Evolutionary conservation across 371 early-diverging fungal species (phyloP), one percentile per base, ranked within the genome.

Genomic region (Zychaea mexicana): DNA sequence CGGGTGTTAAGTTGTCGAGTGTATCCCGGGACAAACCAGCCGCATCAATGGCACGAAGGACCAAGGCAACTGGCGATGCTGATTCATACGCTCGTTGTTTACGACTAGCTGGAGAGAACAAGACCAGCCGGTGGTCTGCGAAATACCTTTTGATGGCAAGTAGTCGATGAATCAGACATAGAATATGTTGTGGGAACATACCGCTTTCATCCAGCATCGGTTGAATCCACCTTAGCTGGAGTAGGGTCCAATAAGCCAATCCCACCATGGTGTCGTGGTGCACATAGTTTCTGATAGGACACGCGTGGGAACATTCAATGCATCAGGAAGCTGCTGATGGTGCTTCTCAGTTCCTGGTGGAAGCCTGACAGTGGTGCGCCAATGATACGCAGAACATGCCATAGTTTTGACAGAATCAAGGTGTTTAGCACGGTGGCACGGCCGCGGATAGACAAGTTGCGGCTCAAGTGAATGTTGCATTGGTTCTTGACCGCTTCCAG

Each of bases 361-460:
- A 22, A 66, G 33, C n/a, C 27, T 0, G 12, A n/a, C 1, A 8
- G 13, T 3, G 72, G 60, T 0, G 57, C 59, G 0, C 53, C 17
- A 27, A 58, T 45, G 0, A 72, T 36, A 8, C 73, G 63, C 0
- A 71, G 52, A 5, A 70, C 42, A 57, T 77, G 69, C 72, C 77
- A 77, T 1, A 68, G 45, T 6, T 57, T 58, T 8, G 66, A 62
- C 17, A 77, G 64, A 2, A 70, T 46, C 3, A 77, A 30, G 8
- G 66, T 52, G 45, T 69, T 77, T 0, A 68, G 30, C 0, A 71
- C 53, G 7, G 61, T 67, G 3, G 61, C 60, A 1, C 62, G 3
- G 7, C 70, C 73, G 0, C 61, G 52, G 0, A 77, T 55, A 28
- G 72, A 71, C 0, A 77, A 52, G 1, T 36, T 15, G 0, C 71